These are phyloP conservation scores for Cladophialophora immunda DNA, from an alignment of 2,329 filamentous ascomycete species.

Conservation along the genomic window DNA sequence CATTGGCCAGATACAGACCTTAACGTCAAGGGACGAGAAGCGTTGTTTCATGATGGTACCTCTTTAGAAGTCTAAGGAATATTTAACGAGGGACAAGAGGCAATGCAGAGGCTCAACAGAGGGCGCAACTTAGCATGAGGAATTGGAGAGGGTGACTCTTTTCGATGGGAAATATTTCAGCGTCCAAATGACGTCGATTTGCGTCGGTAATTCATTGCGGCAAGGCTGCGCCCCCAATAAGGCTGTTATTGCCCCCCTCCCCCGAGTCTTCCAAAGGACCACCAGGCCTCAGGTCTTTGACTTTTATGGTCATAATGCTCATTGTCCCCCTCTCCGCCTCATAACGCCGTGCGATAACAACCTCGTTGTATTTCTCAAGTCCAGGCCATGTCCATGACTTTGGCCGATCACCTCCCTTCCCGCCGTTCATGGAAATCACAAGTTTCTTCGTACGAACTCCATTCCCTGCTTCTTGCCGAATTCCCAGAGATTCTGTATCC, in stretches of 20 bases:
- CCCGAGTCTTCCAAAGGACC: not conserved
- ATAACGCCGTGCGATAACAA: constrained; percentile 26
- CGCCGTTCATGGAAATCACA: constrained; percentile 27
- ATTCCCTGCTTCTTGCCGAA: constrained; percentile 91
- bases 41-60: constrained; percentile 64
- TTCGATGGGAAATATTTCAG: not conserved
- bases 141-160: not conserved
- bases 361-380: not conserved
- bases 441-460: constrained; percentile 81
- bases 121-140: not conserved
- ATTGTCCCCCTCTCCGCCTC: constrained; percentile 2
- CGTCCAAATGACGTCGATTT: constrained; percentile 30
- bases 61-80: not conserved
- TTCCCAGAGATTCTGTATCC: constrained; percentile 91
- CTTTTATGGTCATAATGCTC: constrained; percentile 22
- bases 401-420: constrained; percentile 1
- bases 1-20: constrained; percentile 49
- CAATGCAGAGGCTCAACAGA: not conserved
- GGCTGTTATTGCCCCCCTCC: not conserved
- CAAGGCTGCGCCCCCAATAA: constrained; percentile 19
- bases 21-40: constrained; percentile 66
- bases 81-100: not conserved
- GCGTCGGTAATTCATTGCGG: constrained; percentile 7
- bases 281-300: not conserved
- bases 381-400: not conserved